Percentiles rank a stretch among this genome's conserved stretches.
These are phyloP conservation scores for Fusarium verticillioides DNA, from an alignment of 2,329 filamentous ascomycete genomes.

Conservation along the genomic window DNA sequence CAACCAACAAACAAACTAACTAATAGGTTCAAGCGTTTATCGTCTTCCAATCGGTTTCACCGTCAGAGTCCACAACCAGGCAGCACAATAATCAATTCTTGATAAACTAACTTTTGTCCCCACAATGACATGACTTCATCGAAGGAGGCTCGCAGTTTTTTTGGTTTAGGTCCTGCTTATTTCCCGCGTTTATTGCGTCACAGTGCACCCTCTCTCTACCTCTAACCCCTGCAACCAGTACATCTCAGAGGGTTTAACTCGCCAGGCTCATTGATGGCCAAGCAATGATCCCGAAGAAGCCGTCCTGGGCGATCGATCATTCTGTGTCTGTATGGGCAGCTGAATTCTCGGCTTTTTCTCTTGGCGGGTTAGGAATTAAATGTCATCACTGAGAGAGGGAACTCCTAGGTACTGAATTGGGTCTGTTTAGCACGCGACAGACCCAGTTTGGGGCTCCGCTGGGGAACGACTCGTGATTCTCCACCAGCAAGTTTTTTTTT, in stretches of 20 bases:
- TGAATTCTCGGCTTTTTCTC: constrained; percentile 1
- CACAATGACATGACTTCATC: constrained; percentile 20
- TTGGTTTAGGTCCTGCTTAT: constrained; percentile 15
- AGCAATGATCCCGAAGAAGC: neutral
- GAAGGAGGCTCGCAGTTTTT: neutral
- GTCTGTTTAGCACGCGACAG: neutral
- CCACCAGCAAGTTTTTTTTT: neutral
- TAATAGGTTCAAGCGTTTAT: neutral
- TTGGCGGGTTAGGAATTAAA: neutral
- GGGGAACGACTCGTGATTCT: neutral
- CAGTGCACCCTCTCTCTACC: neutral
- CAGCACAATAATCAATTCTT: constrained; percentile 21
- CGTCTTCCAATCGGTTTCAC: constrained; percentile 3
- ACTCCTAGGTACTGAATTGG: neutral
- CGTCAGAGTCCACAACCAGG: constrained; percentile 5
- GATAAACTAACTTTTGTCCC: neutral
- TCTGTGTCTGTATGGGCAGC: neutral
- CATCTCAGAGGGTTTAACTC: neutral
- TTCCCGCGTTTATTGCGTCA: constrained; percentile 22
- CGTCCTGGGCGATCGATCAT: constrained; percentile 15
- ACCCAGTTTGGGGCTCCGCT: neutral
- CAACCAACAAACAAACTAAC: neutral
- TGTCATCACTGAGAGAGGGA: neutral
- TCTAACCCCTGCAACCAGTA: neutral
- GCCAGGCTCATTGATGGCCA: neutral